A percentile compares a stretch with the other conserved stretches of the same genome.
phyloP scores from a whole-genome alignment of 306 rosid species.

The Cucumis hystrix region DNA sequence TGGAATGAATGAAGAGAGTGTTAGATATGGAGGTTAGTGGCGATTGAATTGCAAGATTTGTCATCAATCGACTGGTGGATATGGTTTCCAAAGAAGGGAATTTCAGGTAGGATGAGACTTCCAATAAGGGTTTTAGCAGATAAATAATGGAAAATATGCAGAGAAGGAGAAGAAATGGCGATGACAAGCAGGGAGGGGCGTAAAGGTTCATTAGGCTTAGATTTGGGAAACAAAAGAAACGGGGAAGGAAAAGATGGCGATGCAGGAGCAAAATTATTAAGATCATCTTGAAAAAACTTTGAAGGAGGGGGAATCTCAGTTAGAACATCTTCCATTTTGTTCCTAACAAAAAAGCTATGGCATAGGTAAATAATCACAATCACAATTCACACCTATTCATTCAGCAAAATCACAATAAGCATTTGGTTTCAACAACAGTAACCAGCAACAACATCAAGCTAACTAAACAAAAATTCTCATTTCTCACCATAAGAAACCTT shows the following conservation, averaged over 20 bases:
- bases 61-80: no score
- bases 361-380: not conserved
- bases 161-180: no score
- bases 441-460: not conserved
- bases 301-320: constrained; percentile 84
- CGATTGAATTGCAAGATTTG: not conserved
- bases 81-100: no score
- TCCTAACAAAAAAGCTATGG: not conserved
- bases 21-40: constrained; percentile 1
- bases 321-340: constrained; percentile 74
- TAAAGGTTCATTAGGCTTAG: no score
- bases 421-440: not conserved
- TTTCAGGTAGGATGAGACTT: no score
- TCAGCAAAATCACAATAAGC: not conserved
- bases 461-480: not conserved
- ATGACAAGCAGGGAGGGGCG: no score
- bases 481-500: not conserved
- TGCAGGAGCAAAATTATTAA: constrained; percentile 54
- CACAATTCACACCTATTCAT: not conserved
- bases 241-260: constrained; percentile 13
- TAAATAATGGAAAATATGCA: no score
- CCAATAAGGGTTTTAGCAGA: no score
- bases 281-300: constrained; percentile 63
- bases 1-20: not conserved
- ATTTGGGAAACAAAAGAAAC: no score